Evolutionary conservation across 441 rosid genomes (phyloP), one percentile per base, ranked within the genome.

Genomic region (Arabidopsis lyrata): DNA sequence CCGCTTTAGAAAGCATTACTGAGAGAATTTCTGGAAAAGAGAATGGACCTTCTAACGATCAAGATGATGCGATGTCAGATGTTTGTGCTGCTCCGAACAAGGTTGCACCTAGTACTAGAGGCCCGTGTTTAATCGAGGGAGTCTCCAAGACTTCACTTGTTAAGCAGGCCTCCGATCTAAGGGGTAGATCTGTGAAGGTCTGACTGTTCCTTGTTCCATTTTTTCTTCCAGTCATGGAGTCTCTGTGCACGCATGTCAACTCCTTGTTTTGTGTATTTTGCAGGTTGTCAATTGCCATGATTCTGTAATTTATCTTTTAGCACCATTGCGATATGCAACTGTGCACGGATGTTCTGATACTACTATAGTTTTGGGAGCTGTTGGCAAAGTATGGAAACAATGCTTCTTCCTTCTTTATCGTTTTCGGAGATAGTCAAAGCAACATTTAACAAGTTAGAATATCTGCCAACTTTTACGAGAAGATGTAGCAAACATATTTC

Each of bases 201-300:
- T 69, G 90, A 29, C 6, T 29, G 31, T 29, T 29, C 31, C 6
- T 29, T 29, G 31, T 29, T 29, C 31, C 31, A 0, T 29, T 29
- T 29, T 29, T 29, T 29, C 31, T 56, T 15, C 45, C 35, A 29
- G 38, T 45, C 13, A 9, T 61, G 35, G 11, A 5, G 14, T 63
- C 55, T 29, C 8, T 44, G 42, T 69, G 15, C 13, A 41, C 16
- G 15, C 38, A 32, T 63, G 12, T 34, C 56, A 62, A 56, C 41
- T 47, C 10, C 56, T 31, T 29, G 27, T 48, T 67, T 15, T 66
- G 13, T 77, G 31, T 27, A 44, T 32, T 71, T 65, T 78, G 73
- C 89, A 96, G 99, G 96, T 96, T 75, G 81, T 90, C 74, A 93
- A 96, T 82, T 93, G 99, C 84, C 97, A 96, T 57, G 99, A 93